Conservation (phyloP, 306 rosid genomes). For the Medicago arabica region DNA sequence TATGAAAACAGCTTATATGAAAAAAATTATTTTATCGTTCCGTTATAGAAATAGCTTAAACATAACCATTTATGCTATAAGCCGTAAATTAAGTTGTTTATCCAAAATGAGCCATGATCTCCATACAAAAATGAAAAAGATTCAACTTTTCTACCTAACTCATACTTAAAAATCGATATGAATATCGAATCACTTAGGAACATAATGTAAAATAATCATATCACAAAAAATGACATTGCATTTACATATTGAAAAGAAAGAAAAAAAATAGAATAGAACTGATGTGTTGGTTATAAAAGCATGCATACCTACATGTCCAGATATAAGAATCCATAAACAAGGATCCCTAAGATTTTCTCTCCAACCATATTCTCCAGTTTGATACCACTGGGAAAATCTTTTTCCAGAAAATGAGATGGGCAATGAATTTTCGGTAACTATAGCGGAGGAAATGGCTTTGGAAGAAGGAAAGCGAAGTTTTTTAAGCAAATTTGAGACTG, state of each 20-base stretch:
- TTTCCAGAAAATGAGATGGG: constrained; percentile 48
- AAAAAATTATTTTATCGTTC: too few species aligned
- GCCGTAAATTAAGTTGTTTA: too few species aligned
- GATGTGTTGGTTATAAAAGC: constrained; percentile 6
- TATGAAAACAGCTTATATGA: too few species aligned
- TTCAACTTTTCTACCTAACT: constrained; percentile 5
- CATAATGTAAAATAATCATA: constrained; percentile 18
- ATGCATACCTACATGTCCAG: constrained; percentile 61
- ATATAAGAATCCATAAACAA: constrained; percentile 58
- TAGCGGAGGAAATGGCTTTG: constrained; percentile 23
- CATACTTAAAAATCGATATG: constrained; percentile 22
- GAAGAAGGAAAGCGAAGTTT: constrained; percentile 50
- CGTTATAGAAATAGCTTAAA: too few species aligned
- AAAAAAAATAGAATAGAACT: background rate
- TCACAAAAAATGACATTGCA: background rate
- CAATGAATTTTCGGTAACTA: constrained; percentile 23
- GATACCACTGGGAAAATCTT: constrained; percentile 29
- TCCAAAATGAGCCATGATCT: background rate
- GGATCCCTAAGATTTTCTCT: constrained; percentile 52
- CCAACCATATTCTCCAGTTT: constrained; percentile 46
- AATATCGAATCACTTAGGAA: constrained; percentile 4
- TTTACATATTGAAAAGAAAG: background rate
- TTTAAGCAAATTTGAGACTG: constrained; percentile 47
- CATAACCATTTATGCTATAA: too few species aligned
- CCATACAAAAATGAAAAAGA: constrained; percentile 13